Conservation (phyloP, 2,329 filamentous ascomycete species). For the Raffaelea arxii region DNA sequence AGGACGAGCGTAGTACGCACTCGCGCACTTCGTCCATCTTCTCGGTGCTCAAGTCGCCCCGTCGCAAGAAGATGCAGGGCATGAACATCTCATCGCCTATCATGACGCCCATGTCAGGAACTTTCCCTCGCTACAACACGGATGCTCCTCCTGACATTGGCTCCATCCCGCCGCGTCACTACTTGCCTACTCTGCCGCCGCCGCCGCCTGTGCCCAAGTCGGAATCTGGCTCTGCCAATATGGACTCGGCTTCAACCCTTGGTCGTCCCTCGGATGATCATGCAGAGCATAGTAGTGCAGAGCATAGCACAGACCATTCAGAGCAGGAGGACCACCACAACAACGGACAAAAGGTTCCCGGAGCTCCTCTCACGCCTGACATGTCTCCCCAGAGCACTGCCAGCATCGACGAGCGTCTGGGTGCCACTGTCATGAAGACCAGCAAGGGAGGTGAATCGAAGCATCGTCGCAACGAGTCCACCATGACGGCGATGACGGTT, state of each 20-base stretch:
- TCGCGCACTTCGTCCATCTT: conserved; percentile 51
- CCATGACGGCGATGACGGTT: background rate
- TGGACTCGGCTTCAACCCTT: conserved; percentile 15
- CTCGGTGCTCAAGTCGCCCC: conserved; percentile 51
- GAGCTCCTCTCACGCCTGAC: conserved; percentile 36
- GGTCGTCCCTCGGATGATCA: conserved; percentile 13
- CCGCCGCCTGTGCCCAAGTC: conserved; percentile 33
- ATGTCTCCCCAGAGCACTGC: conserved; percentile 35
- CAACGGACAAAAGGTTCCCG: too few species aligned
- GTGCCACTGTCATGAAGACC: conserved; percentile 16
- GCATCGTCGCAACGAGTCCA: background rate
- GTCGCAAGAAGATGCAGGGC: conserved; percentile 40
- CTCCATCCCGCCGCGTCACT: conserved; percentile 46
- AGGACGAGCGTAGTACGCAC: conserved; percentile 37
- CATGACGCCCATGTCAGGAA: conserved; percentile 52
- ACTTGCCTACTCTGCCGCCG: conserved; percentile 47
- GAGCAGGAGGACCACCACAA: too few species aligned
- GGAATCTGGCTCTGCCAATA: background rate
- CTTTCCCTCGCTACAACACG: conserved; percentile 39
- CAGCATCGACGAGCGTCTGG: conserved; percentile 49
- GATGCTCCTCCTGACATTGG: conserved; percentile 11
- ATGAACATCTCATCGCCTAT: conserved; percentile 56
- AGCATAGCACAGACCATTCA: too few species aligned
- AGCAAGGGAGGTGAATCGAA: background rate
- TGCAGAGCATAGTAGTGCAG: too few species aligned